Conservation (phyloP, 2,329 filamentous ascomycete genomes). For the Pseudogymnoascus sp. region DNA sequence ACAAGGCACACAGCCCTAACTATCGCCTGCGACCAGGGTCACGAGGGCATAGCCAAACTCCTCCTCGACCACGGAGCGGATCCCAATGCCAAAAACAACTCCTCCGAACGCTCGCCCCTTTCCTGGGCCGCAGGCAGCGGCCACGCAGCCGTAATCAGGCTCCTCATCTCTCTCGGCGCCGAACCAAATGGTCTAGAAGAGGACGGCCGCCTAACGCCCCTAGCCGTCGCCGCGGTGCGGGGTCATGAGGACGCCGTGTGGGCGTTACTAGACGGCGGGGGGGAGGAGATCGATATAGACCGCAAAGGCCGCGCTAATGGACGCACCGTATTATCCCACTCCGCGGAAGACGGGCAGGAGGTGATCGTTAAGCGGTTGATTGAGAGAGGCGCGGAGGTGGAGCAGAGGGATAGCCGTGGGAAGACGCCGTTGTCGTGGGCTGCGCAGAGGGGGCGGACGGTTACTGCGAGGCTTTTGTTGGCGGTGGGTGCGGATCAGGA, state of each 20-base stretch:
- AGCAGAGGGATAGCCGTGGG: neutral
- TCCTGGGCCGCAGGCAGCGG: neutral
- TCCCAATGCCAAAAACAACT: neutral
- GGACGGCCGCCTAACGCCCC: neutral
- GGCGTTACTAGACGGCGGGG: neutral
- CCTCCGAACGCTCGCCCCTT: neutral
- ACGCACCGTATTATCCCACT: neutral
- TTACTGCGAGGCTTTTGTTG: neutral
- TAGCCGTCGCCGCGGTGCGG: slow-evolving; percentile 12
- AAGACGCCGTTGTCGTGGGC: neutral
- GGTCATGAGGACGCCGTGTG: slow-evolving; percentile 10
- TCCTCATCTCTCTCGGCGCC: neutral
- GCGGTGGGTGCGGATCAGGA: neutral
- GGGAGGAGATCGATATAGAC: neutral
- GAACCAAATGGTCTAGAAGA: neutral
- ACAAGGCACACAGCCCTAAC: neutral
- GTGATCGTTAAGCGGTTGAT: neutral
- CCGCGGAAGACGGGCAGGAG: neutral
- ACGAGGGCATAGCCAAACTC: neutral
- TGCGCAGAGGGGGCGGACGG: neutral
- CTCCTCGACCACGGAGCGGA: neutral
- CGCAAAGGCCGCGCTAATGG: neutral
- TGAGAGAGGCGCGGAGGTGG: neutral
- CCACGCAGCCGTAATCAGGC: neutral
- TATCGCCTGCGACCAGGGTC: neutral